These are phyloP conservation scores for Wallacemonas sp. DNA, from an alignment of 208 protist genomes.

Conservation along the genomic window DNA sequence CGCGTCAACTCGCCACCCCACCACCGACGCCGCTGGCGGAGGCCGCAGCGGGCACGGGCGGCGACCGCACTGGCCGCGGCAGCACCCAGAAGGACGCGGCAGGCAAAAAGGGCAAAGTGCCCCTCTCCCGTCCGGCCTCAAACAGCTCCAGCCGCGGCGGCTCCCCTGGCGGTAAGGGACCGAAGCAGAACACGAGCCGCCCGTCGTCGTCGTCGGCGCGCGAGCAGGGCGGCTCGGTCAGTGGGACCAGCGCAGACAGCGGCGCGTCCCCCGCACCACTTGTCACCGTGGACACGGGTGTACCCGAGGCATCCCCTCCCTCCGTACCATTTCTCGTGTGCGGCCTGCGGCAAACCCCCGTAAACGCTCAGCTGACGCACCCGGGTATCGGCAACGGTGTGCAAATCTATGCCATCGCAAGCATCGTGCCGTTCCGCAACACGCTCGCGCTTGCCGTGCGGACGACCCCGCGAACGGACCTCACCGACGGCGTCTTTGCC, in stretches of 20 bases:
- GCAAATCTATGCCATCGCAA: slow-evolving; percentile 70
- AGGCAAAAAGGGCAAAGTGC: not conserved
- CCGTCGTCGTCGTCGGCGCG: not conserved
- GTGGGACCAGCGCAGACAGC: too few species aligned
- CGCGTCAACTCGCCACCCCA: slow-evolving; percentile 20
- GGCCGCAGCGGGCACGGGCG: not conserved
- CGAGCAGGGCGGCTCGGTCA: slow-evolving; percentile 1
- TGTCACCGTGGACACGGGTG: too few species aligned
- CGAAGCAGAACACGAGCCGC: not conserved
- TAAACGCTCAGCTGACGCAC: not conserved
- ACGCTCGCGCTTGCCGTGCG: slow-evolving; percentile 66
- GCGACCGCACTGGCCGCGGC: not conserved
- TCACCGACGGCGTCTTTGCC: slow-evolving; percentile 46
- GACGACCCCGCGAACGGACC: slow-evolving; percentile 49
- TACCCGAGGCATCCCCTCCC: too few species aligned
- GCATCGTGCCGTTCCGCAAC: slow-evolving; percentile 67
- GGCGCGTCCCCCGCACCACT: too few species aligned
- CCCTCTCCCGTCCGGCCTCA: not conserved
- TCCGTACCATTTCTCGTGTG: too few species aligned
- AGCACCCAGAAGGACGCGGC: not conserved
- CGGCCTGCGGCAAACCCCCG: slow-evolving; percentile 20
- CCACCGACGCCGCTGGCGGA: not conserved
- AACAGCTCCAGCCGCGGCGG: not conserved
- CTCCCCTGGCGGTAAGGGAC: not conserved
- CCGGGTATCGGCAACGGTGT: slow-evolving; percentile 18